Base-by-base conservation (phyloP, 192 early-diverging fungal genomes). In the Backusella morwellensis region DNA sequence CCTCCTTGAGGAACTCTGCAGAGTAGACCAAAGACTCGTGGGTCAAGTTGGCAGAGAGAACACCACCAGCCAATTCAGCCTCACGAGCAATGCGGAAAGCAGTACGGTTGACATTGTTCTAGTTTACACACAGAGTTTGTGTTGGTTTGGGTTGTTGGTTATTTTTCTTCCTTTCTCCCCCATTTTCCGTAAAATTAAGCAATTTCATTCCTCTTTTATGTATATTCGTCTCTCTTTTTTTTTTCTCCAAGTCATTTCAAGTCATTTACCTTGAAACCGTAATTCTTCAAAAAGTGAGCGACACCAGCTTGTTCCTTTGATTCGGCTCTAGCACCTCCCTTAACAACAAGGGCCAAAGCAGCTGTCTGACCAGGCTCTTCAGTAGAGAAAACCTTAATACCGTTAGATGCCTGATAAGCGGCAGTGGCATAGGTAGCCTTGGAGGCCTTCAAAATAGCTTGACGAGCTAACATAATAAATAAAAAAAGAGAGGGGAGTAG, bases 231-330 rank as follows among this genome's bases (percentile, higher is more conserved):
- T 54, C 23, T 26, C 21, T 59, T 26, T 12, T 11, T 12, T 54
- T 21, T 54, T n/a, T 54, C 52, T 7, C 21, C 32, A 32, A 32
- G 32, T 32, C 38, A 11, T 23, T 59, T 21, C 21, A 29, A 8
- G 21, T 21, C 21, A 36, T 23, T 75, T 87, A 93, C 94, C 90
- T 93, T 93, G 87, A 98, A 92, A 23, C 94, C 90, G 78, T 91
- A 94, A 78, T 91, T 93, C 91, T 98, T 97, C 76, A 95, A 88
- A 78, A 91, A 94, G 86, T 97, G 96, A 36, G 98, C 94, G 6
- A 92, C 93, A 72, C 97, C 97, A 12, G 92, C 86, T 68, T 88
- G 89, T 69, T 87, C 86, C 21, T 83, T 74, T 23, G 88, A 84
- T 85, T 99, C 98, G 83, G 88, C 88, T 47, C 97, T 90, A 66